These are phyloP conservation scores for Crucihimalaya himalaica DNA, from an alignment of 345 rosid genomes.

Conservation along the genomic window DNA sequence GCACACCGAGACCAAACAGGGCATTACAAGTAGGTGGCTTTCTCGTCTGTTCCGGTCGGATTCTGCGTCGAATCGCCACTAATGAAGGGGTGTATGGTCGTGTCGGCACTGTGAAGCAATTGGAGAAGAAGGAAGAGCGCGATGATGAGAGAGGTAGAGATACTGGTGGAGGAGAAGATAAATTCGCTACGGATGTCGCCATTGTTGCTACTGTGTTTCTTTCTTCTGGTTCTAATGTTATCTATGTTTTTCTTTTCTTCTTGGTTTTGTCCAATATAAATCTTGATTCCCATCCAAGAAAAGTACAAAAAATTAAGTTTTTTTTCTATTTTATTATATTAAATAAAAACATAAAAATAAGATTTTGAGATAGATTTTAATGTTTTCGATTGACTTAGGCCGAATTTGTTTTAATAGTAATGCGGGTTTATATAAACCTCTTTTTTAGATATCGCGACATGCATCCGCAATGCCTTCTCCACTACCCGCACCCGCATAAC, in stretches of 20 bases:
- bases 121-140: slow-evolving; percentile 49
- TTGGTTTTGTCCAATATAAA: no score
- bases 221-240: slow-evolving; percentile 23
- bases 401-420: no score
- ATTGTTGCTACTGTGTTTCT: slow-evolving; percentile 35
- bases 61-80: slow-evolving; percentile 47
- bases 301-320: no score
- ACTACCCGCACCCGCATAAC: no score
- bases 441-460: no score
- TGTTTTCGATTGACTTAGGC: no score
- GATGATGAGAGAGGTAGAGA: slow-evolving; percentile 56
- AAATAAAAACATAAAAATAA: no score
- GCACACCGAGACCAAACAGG: slow-evolving; percentile 91
- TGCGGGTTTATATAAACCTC: no score
- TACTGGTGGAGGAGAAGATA: slow-evolving; percentile 47
- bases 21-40: slow-evolving; percentile 70
- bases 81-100: slow-evolving; percentile 35
- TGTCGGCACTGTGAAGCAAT: slow-evolving; percentile 19
- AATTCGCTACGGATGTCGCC: slow-evolving; percentile 63
- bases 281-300: no score
- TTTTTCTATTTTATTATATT: no score
- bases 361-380: no score
- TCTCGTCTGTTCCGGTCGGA: slow-evolving; percentile 40
- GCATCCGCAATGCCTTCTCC: no score
- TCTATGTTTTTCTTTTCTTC: not conserved